phyloP scores from a whole-genome alignment of 371 early-diverging fungal genomes.

The Apophysomyces sp. region DNA sequence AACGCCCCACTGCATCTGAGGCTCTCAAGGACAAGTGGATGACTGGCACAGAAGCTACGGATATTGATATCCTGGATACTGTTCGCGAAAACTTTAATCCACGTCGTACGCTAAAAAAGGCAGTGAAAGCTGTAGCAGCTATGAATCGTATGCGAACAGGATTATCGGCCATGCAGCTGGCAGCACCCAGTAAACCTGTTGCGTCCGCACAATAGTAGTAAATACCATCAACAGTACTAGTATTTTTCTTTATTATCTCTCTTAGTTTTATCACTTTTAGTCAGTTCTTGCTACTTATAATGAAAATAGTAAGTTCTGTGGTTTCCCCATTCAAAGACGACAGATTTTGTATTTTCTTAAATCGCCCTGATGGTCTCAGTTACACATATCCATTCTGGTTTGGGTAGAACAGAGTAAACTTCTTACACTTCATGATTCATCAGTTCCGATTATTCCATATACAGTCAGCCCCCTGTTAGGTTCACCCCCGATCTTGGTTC shows the following conservation, averaged over 20 bases:
- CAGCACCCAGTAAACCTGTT: neutral
- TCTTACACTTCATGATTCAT: no score
- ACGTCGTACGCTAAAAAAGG: constrained; percentile 35
- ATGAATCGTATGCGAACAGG: constrained; percentile 32
- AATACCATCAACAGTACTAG: neutral
- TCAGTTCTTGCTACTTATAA: neutral
- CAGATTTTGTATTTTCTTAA: no score
- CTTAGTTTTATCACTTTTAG: neutral
- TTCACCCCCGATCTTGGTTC: no score
- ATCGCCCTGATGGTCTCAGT: no score
- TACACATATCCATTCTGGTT: no score
- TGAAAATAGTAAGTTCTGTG: no score
- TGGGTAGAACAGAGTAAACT: no score
- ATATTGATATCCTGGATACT: constrained; percentile 70
- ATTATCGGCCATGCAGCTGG: neutral
- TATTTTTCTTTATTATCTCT: no score
- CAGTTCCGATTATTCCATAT: no score
- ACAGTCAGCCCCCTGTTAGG: no score
- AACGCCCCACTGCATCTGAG: constrained; percentile 77
- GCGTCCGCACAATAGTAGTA: neutral
- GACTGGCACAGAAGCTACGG: constrained; percentile 50
- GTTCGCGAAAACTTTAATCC: constrained; percentile 71
- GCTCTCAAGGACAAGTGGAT: constrained; percentile 90
- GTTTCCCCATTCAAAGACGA: no score
- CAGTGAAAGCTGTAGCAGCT: constrained; percentile 39